Evolutionary conservation across 2,329 filamentous ascomycete species (phyloP).

Genomic region (Xylariaceae sp.): DNA sequence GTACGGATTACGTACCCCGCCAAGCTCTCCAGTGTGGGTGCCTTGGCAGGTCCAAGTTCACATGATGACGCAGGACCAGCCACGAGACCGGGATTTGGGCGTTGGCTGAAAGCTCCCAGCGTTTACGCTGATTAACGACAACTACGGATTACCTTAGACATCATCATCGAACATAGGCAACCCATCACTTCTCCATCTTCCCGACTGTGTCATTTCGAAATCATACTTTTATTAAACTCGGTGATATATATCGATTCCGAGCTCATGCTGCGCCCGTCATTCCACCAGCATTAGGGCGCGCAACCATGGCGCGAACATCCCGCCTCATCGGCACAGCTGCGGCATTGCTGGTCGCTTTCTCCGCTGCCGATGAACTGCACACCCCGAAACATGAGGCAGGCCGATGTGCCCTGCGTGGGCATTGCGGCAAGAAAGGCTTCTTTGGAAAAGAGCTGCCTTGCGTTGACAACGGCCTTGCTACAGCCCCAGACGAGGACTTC

Average conservation of each 20-base stretch:
- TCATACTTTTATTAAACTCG: neutral
- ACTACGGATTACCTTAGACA: neutral
- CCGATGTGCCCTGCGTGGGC: slow-evolving; percentile 82
- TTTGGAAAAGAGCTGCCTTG: slow-evolving; percentile 90
- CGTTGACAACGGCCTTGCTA: slow-evolving; percentile 79
- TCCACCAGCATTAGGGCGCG: slow-evolving; percentile 22
- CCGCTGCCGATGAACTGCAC: slow-evolving; percentile 30
- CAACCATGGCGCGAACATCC: slow-evolving; percentile 36
- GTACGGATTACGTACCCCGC: neutral
- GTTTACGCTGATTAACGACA: neutral
- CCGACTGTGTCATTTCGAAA: neutral
- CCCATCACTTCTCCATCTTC: neutral
- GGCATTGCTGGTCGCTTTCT: slow-evolving; percentile 33
- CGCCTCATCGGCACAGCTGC: slow-evolving; percentile 31
- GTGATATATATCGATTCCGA: slow-evolving; percentile 7
- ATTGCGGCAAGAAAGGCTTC: slow-evolving; percentile 85
- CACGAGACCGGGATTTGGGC: neutral
- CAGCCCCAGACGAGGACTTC: slow-evolving; percentile 64
- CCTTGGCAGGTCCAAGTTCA: neutral
- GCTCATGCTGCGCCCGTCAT: slow-evolving; percentile 19
- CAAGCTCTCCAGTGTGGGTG: neutral
- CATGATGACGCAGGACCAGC: neutral
- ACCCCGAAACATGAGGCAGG: slow-evolving; percentile 75
- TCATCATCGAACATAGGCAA: neutral
- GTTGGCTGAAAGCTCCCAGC: neutral